phyloP scores from a whole-genome alignment of 192 early-diverging fungal species.

The Mycoemilia scoparia region DNA sequence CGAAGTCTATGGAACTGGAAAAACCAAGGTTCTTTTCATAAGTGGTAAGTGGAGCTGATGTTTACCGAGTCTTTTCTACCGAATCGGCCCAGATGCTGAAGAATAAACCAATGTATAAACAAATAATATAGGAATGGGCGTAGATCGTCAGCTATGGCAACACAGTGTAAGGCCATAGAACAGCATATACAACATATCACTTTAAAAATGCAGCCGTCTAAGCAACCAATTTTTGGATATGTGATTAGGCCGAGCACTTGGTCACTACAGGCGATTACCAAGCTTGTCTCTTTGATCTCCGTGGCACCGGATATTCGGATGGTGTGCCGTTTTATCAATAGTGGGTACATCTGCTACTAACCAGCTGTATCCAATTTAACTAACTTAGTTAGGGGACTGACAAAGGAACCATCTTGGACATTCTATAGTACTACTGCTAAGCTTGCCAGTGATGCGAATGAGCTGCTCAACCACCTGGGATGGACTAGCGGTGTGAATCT shows the following conservation, averaged over 20 bases:
- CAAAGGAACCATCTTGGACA: constrained; percentile 4
- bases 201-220: no score
- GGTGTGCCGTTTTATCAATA: neutral
- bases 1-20: constrained; percentile 16
- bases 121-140: constrained; percentile 24
- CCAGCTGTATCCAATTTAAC: no score
- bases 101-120: no score
- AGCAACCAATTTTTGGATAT: no score
- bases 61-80: no score
- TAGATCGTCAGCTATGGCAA: constrained; percentile 29
- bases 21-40: constrained; percentile 12
- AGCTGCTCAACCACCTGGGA: constrained; percentile 41
- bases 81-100: no score
- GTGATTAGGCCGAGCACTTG: constrained; percentile 39
- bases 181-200: no score
- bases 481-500: constrained; percentile 54
- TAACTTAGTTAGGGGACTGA: no score
- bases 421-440: constrained; percentile 35
- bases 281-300: constrained; percentile 60
- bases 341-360: neutral
- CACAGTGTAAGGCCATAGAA: no score
- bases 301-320: constrained; percentile 45
- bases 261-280: constrained; percentile 37
- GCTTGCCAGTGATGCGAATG: constrained; percentile 39
- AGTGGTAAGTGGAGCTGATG: no score